Conservation (phyloP, 768 basidiomycete species). For the Trametes gibbosa region DNA sequence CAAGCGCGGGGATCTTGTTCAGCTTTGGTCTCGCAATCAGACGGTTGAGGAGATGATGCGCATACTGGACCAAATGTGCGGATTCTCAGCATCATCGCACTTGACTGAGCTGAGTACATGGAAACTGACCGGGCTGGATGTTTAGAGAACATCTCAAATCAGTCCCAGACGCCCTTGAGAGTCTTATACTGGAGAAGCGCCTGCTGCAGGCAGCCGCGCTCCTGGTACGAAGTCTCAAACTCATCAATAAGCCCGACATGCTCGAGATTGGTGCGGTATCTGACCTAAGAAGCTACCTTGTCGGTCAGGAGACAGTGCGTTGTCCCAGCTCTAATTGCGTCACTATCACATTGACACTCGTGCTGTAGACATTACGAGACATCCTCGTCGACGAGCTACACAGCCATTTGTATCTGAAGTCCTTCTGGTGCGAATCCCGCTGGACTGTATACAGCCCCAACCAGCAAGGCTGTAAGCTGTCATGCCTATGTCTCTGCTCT, state of each 20-base stretch:
- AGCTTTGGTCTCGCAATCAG: constrained; percentile 85
- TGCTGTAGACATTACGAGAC: constrained; percentile 75
- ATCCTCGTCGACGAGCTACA: constrained; percentile 95
- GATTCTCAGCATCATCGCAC: constrained; percentile 55
- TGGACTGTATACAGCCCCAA: constrained; percentile 84
- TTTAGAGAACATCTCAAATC: constrained; percentile 83
- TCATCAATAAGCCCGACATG: constrained; percentile 90
- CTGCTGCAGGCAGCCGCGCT: constrained; percentile 86
- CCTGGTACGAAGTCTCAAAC: constrained; percentile 83
- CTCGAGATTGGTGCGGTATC: constrained; percentile 92
- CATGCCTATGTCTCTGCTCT: constrained; percentile 47
- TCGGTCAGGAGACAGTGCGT: constrained; percentile 82
- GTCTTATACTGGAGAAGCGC: constrained; percentile 93
- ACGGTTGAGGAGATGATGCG: constrained; percentile 94
- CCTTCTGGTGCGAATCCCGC: constrained; percentile 91
- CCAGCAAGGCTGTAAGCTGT: constrained; percentile 54
- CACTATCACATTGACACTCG: constrained; percentile 4
- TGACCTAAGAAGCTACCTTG: constrained; percentile 82
- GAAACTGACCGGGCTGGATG: background rate
- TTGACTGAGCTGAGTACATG: background rate
- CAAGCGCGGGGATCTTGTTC: constrained; percentile 86
- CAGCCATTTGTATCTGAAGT: constrained; percentile 95
- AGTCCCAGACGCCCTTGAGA: constrained; percentile 89
- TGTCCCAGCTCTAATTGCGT: background rate
- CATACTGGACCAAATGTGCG: constrained; percentile 92